Evolutionary conservation across 164 flowering plant genomes (phyloP), one percentile per base, ranked within the genome.

Genomic region (Annona cherimola): DNA sequence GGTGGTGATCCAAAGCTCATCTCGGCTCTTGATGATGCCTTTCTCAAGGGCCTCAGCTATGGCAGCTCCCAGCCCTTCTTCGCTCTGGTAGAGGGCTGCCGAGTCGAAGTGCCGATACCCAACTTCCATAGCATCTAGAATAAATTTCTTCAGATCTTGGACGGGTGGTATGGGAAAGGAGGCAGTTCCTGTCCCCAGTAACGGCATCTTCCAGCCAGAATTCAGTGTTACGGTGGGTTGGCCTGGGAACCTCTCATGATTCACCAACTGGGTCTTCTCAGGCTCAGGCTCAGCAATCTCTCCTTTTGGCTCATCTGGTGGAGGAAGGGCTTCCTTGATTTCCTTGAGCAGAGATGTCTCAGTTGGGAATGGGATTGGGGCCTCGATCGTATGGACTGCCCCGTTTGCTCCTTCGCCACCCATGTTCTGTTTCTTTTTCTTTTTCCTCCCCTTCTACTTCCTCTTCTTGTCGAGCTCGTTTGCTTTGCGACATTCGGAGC

Each of bases 61-160:
- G 18, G 84, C 82, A 39, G 63, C 63, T 40, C 85, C 85, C 0
- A 84, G 66, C 4, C 75, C 54, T 69, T 79, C 74, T 66, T 84
- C 84, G 0, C 85, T 62, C 44, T 63, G 44, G 62, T 84, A 84
- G 8, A 71, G 0, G 2, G 70, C 67, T 0, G 85, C 85, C 0
- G 85, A 78, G 71, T 83, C 82, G 40, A 83, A 77, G 74, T 83
- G 85, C 11, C 83, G 73, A 61, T 83, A 80, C 7, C 82, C 83
- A 1, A 69, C 61, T 57, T 78, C 72, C 40, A 80, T 78, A 68
- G 80, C 81, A 18, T 78, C 65, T 0, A 83, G 12, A 8, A 80
- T 18, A 1, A 73, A 41, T 2, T 71, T 41, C 12, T 46, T 68
- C 3, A 72, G n/a, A 8, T 42, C 65, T 9, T 54, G 9, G 3